These are phyloP conservation scores for Tuctoria greenei DNA, from an alignment of 176 grass and related monocot species.

Conservation along the genomic window DNA sequence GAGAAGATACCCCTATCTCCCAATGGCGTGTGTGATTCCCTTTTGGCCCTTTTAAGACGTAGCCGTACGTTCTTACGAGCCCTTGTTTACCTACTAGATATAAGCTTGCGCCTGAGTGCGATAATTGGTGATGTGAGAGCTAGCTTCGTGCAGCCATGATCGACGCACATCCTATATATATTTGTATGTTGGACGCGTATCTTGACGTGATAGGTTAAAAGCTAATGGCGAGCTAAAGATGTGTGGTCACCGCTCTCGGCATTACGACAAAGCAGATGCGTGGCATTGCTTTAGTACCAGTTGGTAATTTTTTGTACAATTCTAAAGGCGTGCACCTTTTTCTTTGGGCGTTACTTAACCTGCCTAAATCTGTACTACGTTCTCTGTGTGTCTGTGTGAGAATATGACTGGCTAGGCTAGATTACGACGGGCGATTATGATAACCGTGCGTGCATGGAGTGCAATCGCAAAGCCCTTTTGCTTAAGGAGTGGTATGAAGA, in stretches of 20 bases:
- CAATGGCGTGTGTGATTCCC: constrained; percentile 19
- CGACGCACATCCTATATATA: neutral
- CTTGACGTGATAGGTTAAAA: constrained; percentile 31
- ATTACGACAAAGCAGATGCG: neutral
- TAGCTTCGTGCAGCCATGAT: neutral
- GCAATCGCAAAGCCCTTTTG: neutral
- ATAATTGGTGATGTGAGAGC: constrained; percentile 16
- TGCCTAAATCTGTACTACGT: constrained; percentile 18
- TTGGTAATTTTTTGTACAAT: neutral
- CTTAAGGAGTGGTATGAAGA: neutral
- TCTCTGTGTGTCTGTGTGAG: neutral
- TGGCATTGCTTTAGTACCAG: constrained; percentile 3
- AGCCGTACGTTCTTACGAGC: constrained; percentile 3
- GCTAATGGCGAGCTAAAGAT: constrained; percentile 15
- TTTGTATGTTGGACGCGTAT: constrained; percentile 41
- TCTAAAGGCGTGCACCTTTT: constrained; percentile 39
- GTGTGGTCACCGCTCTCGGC: neutral
- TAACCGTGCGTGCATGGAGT: no score
- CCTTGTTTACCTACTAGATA: neutral
- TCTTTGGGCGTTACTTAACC: constrained; percentile 32
- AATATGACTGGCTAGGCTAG: neutral
- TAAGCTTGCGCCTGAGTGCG: neutral
- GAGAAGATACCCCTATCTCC: constrained; percentile 5
- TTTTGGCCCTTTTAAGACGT: constrained; percentile 49
- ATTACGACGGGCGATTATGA: no score